Evolutionary conservation across 352 stramenopile genomes (phyloP).

Genomic region (Thalassiosira ordinaria): DNA sequence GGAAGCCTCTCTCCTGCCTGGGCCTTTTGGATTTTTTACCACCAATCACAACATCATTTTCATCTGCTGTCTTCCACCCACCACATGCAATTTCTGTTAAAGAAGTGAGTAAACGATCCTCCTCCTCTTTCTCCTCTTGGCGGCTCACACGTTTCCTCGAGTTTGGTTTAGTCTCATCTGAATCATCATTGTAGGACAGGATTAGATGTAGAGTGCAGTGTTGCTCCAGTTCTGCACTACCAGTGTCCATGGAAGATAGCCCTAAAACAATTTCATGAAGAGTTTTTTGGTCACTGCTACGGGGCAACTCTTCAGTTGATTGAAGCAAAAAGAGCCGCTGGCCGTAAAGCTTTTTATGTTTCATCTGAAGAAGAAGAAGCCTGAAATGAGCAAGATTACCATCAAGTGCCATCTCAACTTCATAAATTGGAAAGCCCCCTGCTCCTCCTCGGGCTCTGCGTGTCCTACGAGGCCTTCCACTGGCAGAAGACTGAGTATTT

Average conservation of each 20-base stretch:
- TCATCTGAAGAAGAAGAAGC: constrained; percentile 48
- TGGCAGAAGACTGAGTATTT: background rate
- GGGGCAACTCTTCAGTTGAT: constrained; percentile 24
- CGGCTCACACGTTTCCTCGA: constrained; percentile 27
- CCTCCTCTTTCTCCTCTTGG: constrained; percentile 37
- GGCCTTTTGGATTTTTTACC: constrained; percentile 30
- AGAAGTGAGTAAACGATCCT: constrained; percentile 38
- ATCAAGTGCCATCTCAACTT: constrained; percentile 46
- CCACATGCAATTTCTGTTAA: constrained; percentile 36
- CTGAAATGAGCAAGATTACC: constrained; percentile 57
- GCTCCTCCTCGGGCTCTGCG: constrained; percentile 29
- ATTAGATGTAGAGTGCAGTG: constrained; percentile 26
- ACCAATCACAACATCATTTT: background rate
- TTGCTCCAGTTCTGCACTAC: constrained; percentile 10
- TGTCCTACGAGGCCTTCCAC: constrained; percentile 34
- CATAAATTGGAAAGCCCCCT: constrained; percentile 27
- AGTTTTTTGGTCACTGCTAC: constrained; percentile 25
- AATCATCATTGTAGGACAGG: constrained; percentile 40
- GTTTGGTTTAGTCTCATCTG: constrained; percentile 1
- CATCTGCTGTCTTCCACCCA: constrained; percentile 34
- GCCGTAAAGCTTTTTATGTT: constrained; percentile 36
- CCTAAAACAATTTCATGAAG: constrained; percentile 34
- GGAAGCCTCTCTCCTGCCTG: constrained; percentile 50
- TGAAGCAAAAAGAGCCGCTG: constrained; percentile 46
- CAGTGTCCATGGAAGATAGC: background rate